Evolutionary conservation across 176 grass and related monocot genomes (phyloP).

Genomic region (Hordeum vulgare): DNA sequence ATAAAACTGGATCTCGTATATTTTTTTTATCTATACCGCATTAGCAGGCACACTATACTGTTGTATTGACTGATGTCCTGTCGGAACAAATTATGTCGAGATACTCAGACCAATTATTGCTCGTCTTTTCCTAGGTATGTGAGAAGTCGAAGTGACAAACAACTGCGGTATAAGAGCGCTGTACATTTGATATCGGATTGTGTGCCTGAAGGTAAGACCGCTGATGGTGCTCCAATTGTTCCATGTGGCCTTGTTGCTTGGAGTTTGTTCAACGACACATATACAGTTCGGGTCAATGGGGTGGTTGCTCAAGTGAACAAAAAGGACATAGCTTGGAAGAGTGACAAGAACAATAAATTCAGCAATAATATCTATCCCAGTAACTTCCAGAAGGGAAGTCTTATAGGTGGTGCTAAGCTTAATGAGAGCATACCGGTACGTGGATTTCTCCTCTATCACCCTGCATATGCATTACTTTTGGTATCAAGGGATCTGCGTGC

Average conservation of each 20-base stretch:
- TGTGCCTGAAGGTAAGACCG: slow-evolving; percentile 47
- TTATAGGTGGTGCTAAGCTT: slow-evolving; percentile 78
- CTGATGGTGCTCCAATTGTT: slow-evolving; percentile 55
- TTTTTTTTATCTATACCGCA: neutral
- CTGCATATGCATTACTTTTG: neutral
- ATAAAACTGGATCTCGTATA: neutral
- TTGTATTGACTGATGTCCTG: neutral
- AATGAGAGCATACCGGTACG: slow-evolving; percentile 84
- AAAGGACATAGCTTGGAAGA: slow-evolving; percentile 83
- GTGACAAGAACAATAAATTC: slow-evolving; percentile 69
- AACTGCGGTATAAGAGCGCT: slow-evolving; percentile 36
- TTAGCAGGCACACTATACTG: neutral
- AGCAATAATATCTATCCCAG: slow-evolving; percentile 84
- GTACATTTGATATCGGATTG: slow-evolving; percentile 48
- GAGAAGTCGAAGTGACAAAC: slow-evolving; percentile 81
- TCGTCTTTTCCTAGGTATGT: slow-evolving; percentile 54
- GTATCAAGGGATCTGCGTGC: neutral
- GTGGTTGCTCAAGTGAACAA: slow-evolving; percentile 59
- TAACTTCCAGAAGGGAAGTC: slow-evolving; percentile 71
- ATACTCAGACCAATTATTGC: neutral
- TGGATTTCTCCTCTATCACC: slow-evolving; percentile 22
- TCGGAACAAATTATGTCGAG: neutral
- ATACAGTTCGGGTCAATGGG: slow-evolving; percentile 44
- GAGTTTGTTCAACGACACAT: slow-evolving; percentile 94
- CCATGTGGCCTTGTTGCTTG: slow-evolving; percentile 93